Evolutionary conservation across 2,329 filamentous ascomycete species (phyloP).

Genomic region (Botrytis squamosa): DNA sequence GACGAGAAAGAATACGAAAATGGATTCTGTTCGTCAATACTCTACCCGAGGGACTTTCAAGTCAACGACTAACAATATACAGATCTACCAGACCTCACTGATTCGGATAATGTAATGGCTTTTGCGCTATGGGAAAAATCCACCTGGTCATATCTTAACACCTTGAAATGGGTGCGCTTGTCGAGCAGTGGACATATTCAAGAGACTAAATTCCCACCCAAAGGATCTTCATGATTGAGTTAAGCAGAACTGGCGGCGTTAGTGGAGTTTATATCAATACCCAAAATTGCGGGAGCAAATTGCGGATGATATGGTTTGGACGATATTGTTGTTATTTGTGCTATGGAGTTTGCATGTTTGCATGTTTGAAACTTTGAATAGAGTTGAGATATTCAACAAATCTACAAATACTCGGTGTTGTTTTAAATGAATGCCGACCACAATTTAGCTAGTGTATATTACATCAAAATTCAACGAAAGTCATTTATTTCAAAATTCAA

Average conservation of each 20-base stretch:
- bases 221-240: constrained; percentile 43
- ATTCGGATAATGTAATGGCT: constrained; percentile 61
- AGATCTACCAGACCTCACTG: constrained; percentile 74
- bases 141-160: constrained; percentile 76
- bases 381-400: constrained; percentile 5
- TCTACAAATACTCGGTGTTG: neutral
- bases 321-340: neutral
- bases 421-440: too few relatives aligned
- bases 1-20: constrained; percentile 79
- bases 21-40: constrained; percentile 70
- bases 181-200: constrained; percentile 62
- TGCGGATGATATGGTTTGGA: constrained; percentile 5
- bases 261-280: constrained; percentile 25
- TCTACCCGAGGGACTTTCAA: neutral
- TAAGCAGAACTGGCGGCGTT: constrained; percentile 21
- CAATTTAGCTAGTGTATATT: too few relatives aligned
- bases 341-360: neutral
- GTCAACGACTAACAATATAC: constrained; percentile 25
- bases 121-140: constrained; percentile 82
- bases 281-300: constrained; percentile 22
- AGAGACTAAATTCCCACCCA: constrained; percentile 77
- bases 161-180: constrained; percentile 74
- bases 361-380: neutral
- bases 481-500: too few relatives aligned
- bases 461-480: too few relatives aligned